Conservation (phyloP, 352 stramenopile genomes). For the Blastocystis sp. region DNA sequence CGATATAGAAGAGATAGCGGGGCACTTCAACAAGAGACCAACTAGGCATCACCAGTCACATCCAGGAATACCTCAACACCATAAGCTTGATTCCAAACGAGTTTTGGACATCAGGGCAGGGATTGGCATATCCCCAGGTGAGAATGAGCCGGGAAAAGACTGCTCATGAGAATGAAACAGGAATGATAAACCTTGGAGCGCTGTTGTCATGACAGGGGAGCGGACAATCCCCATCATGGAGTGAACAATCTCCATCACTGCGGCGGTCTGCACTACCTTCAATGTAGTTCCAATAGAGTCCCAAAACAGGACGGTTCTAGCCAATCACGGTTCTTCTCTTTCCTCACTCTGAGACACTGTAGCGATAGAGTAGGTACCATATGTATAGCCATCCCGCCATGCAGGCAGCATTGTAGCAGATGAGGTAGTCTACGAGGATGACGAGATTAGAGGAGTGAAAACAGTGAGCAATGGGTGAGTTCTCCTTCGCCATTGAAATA, state of each 20-base stretch:
- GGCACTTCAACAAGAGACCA: constrained; percentile 89
- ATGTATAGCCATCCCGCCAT: constrained; percentile 63
- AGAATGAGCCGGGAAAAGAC: constrained; percentile 89
- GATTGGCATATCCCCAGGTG: constrained; percentile 89
- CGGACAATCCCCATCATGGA: constrained; percentile 90
- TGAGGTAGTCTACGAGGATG: constrained; percentile 62
- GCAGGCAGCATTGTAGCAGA: constrained; percentile 51
- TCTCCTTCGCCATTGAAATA: constrained; percentile 51
- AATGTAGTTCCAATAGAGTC: constrained; percentile 11
- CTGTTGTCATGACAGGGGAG: constrained; percentile 89
- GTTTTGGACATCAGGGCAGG: constrained; percentile 80
- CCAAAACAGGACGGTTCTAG: constrained; percentile 51
- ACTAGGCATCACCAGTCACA: background rate
- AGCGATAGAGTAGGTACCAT: constrained; percentile 31
- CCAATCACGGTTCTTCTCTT: background rate
- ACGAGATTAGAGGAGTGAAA: background rate
- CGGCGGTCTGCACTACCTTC: constrained; percentile 87
- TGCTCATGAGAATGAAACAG: constrained; percentile 52
- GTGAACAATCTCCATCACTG: constrained; percentile 94
- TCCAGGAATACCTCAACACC: constrained; percentile 78
- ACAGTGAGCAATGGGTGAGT: constrained; percentile 20
- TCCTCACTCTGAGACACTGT: background rate
- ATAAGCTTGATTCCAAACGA: constrained; percentile 86
- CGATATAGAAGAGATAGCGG: constrained; percentile 95
- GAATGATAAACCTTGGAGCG: constrained; percentile 81